phyloP scores from a whole-genome alignment of 345 rosid genomes.

The Triadica sebifera region DNA sequence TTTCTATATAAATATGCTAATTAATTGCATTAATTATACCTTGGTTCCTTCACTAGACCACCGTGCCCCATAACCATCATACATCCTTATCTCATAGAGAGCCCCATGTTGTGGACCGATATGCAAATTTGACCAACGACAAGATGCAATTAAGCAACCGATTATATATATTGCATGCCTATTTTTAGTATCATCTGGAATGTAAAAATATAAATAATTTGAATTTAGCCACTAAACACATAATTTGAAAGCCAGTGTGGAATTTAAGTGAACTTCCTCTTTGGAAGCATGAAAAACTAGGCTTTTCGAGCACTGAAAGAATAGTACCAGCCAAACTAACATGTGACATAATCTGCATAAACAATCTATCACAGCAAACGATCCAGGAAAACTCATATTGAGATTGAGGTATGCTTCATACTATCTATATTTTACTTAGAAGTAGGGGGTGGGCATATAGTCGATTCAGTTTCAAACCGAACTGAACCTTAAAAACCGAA shows the following conservation, averaged over 20 bases:
- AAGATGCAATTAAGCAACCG: constrained; percentile 35
- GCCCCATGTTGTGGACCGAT: constrained; percentile 59
- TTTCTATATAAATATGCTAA: constrained; percentile 3
- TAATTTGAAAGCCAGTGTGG: neutral
- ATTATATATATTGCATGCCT: constrained; percentile 50
- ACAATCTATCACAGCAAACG: neutral
- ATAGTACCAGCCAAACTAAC: neutral
- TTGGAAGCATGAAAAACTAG: neutral
- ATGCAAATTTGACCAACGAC: constrained; percentile 68
- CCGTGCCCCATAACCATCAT: constrained; percentile 67
- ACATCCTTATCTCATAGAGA: constrained; percentile 65
- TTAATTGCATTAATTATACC: constrained; percentile 36
- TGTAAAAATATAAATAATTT: neutral
- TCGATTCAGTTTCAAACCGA: no score
- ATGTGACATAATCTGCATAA: neutral
- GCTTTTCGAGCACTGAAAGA: neutral
- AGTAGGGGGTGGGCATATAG: no score
- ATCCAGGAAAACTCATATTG: neutral
- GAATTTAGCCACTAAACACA: neutral
- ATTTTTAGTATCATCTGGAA: constrained; percentile 57
- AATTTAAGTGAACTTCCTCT: neutral
- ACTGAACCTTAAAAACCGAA: no score
- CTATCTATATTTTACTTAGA: neutral
- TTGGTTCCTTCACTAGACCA: constrained; percentile 72
- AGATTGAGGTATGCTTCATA: neutral